A percentile compares a stretch with the other conserved stretches of the same genome.
phyloP scores from a whole-genome alignment of 306 rosid genomes.

The Potentilla sterilis region DNA sequence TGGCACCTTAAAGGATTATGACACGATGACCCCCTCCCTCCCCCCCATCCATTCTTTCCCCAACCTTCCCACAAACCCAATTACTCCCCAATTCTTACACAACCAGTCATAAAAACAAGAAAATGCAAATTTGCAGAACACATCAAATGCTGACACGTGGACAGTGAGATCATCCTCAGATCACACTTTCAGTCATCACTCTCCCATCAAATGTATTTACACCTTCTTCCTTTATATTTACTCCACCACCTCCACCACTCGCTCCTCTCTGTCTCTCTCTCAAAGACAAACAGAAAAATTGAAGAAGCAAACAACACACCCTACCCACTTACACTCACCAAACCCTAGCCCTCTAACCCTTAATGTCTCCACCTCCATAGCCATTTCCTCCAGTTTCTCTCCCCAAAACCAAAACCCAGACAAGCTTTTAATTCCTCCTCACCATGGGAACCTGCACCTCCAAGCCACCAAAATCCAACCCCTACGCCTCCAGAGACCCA shows the following conservation, averaged over 20 bases:
- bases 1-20: too few species aligned
- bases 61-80: background rate
- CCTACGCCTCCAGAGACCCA: constrained; percentile 50
- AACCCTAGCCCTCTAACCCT: too few species aligned
- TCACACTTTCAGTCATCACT: constrained; percentile 5
- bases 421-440: background rate
- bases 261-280: constrained; percentile 7
- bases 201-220: background rate
- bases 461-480: constrained; percentile 74
- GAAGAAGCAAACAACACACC: constrained; percentile 4
- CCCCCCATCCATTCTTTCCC: too few species aligned
- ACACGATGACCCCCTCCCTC: too few species aligned
- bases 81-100: background rate
- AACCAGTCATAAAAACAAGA: background rate
- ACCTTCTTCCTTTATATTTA: constrained; percentile 11
- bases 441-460: constrained; percentile 92
- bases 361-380: too few species aligned
- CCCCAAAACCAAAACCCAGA: background rate
- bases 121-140: constrained; percentile 14
- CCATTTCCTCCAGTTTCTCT: background rate
- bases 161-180: constrained; percentile 15
- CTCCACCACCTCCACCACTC: background rate
- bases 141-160: constrained; percentile 66
- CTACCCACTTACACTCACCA: too few species aligned
- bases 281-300: background rate